Evolutionary conservation across 208 protist species (phyloP).

Genomic region (Naegleria fowleri): DNA sequence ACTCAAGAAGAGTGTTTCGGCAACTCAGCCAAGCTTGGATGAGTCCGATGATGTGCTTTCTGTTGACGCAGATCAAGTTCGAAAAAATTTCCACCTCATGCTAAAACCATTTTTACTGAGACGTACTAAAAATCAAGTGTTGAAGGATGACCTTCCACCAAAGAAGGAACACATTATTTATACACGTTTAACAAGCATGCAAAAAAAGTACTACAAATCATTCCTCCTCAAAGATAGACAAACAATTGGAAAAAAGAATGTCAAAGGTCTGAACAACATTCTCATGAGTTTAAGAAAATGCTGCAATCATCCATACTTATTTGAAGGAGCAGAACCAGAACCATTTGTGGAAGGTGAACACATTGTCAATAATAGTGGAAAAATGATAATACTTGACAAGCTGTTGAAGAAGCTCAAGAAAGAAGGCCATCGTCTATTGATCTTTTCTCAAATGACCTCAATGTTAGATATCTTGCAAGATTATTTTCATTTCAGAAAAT

Average conservation of each 20-base stretch:
- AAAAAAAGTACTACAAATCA: conserved; percentile 88
- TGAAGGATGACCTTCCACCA: conserved; percentile 80
- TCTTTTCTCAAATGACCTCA: conserved; percentile 38
- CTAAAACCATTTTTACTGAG: conserved; percentile 91
- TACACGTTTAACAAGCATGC: conserved; percentile 80
- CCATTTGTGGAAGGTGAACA: not conserved
- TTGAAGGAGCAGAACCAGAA: conserved; percentile 43
- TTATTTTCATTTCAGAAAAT: not conserved
- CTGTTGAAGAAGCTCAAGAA: conserved; percentile 27
- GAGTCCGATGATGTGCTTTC: not conserved
- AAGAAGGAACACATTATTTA: conserved; percentile 96
- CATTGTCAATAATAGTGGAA: conserved; percentile 23
- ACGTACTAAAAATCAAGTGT: conserved; percentile 91
- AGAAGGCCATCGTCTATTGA: conserved; percentile 25
- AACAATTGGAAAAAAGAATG: not conserved
- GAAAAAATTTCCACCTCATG: conserved; percentile 43
- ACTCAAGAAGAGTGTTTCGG: not conserved
- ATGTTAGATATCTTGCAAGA: not conserved
- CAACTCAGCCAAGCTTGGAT: not conserved
- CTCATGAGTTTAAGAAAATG: conserved; percentile 67
- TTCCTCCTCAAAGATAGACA: conserved; percentile 79
- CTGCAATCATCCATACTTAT: conserved; percentile 50
- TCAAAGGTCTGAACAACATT: conserved; percentile 60
- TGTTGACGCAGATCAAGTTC: not conserved
- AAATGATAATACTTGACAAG: conserved; percentile 35